A percentile compares a stretch with the other conserved stretches of the same genome.
Conservation (phyloP, 345 rosid genomes). For the Populus davidiana region DNA sequence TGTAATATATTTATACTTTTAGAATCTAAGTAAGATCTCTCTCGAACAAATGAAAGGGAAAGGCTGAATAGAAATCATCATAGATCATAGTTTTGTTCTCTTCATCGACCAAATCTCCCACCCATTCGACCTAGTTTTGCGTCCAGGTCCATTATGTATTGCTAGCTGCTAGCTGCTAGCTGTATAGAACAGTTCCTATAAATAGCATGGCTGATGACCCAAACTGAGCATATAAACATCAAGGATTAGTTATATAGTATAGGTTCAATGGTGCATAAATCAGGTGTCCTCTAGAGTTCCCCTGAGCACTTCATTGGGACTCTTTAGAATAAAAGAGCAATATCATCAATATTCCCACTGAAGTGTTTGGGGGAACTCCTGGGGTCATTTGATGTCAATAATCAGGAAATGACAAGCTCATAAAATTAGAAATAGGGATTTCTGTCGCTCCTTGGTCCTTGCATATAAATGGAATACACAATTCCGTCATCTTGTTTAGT, state of each 20-base stretch:
- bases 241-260: not conserved
- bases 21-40: not conserved
- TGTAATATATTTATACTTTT: no score
- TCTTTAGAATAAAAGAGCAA: no score
- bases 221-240: not conserved
- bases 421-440: not conserved
- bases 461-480: no score
- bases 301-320: conserved; percentile 41
- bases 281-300: conserved; percentile 40
- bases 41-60: conserved; percentile 5
- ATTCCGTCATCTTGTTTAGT: no score
- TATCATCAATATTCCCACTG: conserved; percentile 16
- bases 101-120: not conserved
- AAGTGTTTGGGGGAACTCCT: conserved; percentile 67
- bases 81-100: not conserved
- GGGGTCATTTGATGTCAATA: conserved; percentile 17
- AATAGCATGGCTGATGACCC: not conserved
- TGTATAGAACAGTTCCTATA: not conserved
- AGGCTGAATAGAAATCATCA: not conserved
- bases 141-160: not conserved
- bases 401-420: not conserved
- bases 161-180: not conserved
- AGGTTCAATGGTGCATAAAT: not conserved
- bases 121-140: not conserved
- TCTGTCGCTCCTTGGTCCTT: no score